Evolutionary conservation across 179 eudicot species (phyloP).

Genomic region (Spergularia azorica): DNA sequence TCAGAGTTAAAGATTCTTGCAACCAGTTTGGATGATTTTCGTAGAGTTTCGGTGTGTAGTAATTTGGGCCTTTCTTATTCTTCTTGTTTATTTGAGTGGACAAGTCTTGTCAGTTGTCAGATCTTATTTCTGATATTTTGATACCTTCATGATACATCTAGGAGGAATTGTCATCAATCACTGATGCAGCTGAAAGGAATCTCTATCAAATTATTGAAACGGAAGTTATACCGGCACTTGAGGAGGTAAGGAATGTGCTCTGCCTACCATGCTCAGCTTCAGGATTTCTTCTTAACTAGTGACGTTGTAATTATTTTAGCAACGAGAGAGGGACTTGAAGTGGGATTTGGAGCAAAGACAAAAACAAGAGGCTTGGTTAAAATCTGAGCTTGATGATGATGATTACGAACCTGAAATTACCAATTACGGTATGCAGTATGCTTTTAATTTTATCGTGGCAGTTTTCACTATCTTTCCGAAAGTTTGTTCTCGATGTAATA

Average conservation of each 20-base stretch:
- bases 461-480: neutral
- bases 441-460: slow-evolving; percentile 2
- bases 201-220: slow-evolving; percentile 58
- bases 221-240: slow-evolving; percentile 74
- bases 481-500: too few species aligned
- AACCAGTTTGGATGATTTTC: slow-evolving; percentile 80
- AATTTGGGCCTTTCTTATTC: slow-evolving; percentile 9
- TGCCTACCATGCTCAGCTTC: slow-evolving; percentile 8
- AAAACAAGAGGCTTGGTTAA: slow-evolving; percentile 41
- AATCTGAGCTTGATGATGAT: too few species aligned
- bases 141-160: slow-evolving; percentile 34
- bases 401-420: too few species aligned
- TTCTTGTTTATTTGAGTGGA: slow-evolving; percentile 12
- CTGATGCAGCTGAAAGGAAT: slow-evolving; percentile 53
- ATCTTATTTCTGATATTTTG: slow-evolving; percentile 5
- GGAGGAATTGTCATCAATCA: slow-evolving; percentile 62
- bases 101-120: slow-evolving; percentile 8
- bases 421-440: too few species aligned
- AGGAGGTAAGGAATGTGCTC: slow-evolving; percentile 48
- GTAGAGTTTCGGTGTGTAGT: slow-evolving; percentile 57
- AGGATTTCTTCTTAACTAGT: slow-evolving; percentile 8
- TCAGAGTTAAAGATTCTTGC: slow-evolving; percentile 84
- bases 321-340: slow-evolving; percentile 59
- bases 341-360: slow-evolving; percentile 47
- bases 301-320: slow-evolving; percentile 40